Evolutionary conservation across 2,329 filamentous ascomycete species (phyloP), one percentile per base, ranked within the genome.

Genomic region (Phoma sp.): DNA sequence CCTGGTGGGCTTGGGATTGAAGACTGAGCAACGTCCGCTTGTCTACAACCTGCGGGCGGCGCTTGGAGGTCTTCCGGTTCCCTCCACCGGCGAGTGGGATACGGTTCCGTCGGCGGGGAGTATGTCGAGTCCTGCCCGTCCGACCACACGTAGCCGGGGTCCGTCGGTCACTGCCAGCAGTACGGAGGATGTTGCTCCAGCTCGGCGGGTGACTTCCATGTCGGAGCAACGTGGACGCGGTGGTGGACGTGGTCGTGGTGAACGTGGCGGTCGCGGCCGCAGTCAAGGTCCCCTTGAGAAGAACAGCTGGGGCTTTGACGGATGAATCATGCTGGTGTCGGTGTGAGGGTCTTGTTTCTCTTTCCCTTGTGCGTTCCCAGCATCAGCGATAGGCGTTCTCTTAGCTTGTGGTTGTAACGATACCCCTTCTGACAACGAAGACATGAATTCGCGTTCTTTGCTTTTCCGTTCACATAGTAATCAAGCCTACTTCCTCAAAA

Each of bases 31-130:
- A 9, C 15, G 39, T 5, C 15, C 33, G 1, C 24, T 35, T 2
- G 39, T 19, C 10, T 12, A 15, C n/a, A 55, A 44, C 39, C 13
- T 55, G 39, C 13, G 33, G 22, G 17, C 45, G 13, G 39, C 51
- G 8, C 29, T 55, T 13, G 31, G 43, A 37, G 50, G 43, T 17
- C 40, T 50, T 15, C 5, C 31, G 4, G 24, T 50, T 10, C 24
- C 39, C 10, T 27, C 39, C 3, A 38, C 29, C 12, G 47, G 39
- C 17, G 21, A 7, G 19, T 43, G 47, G 47, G 17, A 36, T 10
- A 33, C 8, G 15, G 1, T 13, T 31, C 4, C 22, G 22, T 24
- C 22, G 22, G 22, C 6, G 22, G 31, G 17, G 24, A 5, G 4
- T 35, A 22, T 19, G 9, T 10, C 32, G 15, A n/a, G 27, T 29